These are phyloP conservation scores for Zasmidium cellare DNA, from an alignment of 2,329 filamentous ascomycete species.

Conservation along the genomic window DNA sequence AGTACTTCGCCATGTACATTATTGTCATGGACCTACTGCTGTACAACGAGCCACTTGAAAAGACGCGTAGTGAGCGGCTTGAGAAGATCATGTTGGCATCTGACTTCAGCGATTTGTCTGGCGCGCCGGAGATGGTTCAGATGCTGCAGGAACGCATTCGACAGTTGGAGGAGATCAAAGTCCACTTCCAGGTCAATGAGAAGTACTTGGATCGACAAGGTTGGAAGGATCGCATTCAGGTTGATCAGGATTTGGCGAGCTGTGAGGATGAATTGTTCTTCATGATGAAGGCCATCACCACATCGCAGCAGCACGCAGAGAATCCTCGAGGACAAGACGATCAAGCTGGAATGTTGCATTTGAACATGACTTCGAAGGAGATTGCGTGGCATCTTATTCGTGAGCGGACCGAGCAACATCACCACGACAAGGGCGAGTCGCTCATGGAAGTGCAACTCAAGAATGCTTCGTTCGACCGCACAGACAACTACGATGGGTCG, in stretches of 20 bases:
- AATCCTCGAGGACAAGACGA: constrained; percentile 65
- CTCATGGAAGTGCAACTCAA: constrained; percentile 90
- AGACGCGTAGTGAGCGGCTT: constrained; percentile 90
- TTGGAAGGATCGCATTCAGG: constrained; percentile 84
- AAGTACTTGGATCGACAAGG: constrained; percentile 82
- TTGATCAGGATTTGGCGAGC: constrained; percentile 83
- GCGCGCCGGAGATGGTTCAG: constrained; percentile 89
- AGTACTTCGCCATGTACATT: constrained; percentile 98
- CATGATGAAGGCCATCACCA: constrained; percentile 99
- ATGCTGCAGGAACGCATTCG: constrained; percentile 88
- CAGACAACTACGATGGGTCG: constrained; percentile 94
- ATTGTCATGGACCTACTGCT: constrained; percentile 94
- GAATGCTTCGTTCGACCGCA: constrained; percentile 89
- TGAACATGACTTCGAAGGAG: constrained; percentile 91
- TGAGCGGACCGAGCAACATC: background rate
- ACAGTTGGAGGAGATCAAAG: constrained; percentile 93
- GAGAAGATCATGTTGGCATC: constrained; percentile 99
- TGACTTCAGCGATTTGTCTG: constrained; percentile 94
- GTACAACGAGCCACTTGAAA: constrained; percentile 94
- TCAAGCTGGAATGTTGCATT: constrained; percentile 78
- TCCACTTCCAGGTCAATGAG: constrained; percentile 90
- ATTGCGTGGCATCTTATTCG: constrained; percentile 97
- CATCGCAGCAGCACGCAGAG: constrained; percentile 81
- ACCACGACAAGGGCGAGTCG: constrained; percentile 66
- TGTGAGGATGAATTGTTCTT: constrained; percentile 99